phyloP scores from a whole-genome alignment of 176 grass and related monocot genomes.

The Oryza nivara region DNA sequence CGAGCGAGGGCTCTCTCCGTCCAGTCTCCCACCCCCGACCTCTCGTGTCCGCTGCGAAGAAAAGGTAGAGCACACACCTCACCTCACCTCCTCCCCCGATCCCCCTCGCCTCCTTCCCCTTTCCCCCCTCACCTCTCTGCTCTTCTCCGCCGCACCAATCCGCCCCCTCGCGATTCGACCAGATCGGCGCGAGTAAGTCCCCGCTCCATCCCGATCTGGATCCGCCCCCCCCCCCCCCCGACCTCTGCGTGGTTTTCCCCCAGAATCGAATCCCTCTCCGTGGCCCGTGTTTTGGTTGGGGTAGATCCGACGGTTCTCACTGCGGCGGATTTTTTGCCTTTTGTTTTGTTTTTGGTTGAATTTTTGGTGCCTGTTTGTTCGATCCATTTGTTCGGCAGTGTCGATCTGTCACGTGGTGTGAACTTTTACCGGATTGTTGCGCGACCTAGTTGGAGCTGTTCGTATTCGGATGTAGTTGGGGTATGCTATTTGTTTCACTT shows the following conservation, averaged over 20 bases:
- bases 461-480: not conserved
- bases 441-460: not conserved
- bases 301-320: not conserved
- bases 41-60: slow-evolving; percentile 22
- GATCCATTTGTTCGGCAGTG: not conserved
- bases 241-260: not conserved
- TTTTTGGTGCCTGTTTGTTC: not conserved
- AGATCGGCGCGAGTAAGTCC: slow-evolving; percentile 4
- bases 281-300: not conserved
- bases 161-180: not conserved
- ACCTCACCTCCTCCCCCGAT: not conserved
- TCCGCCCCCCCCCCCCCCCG: not conserved
- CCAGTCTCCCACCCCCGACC: slow-evolving; percentile 8
- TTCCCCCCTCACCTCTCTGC: not conserved
- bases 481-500: not conserved
- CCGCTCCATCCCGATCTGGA: not conserved
- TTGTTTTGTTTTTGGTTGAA: not conserved
- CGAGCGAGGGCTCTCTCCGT: not conserved
- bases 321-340: not conserved
- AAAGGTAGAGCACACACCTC: slow-evolving; percentile 23
- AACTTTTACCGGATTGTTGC: not conserved
- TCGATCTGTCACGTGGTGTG: slow-evolving; percentile 24
- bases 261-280: not conserved
- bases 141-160: not conserved
- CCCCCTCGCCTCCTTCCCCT: not conserved